Evolutionary conservation across 768 basidiomycete genomes (phyloP).

Genomic region (Gloeostereum incarnatum): DNA sequence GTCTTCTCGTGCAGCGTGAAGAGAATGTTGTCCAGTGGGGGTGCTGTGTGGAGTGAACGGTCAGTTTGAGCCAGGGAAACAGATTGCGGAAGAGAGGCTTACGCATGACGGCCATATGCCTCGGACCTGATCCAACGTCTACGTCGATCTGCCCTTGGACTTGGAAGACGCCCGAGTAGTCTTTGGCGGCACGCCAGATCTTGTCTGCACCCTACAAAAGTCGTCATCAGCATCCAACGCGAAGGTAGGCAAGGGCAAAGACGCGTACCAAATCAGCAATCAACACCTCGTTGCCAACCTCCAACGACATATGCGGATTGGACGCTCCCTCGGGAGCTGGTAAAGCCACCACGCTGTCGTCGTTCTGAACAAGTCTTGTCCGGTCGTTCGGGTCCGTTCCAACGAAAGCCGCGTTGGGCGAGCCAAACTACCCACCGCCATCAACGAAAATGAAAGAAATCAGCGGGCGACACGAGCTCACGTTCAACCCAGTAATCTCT

Average conservation of each 20-base stretch:
- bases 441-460: neutral
- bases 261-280: constrained; percentile 55
- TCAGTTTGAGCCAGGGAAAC: neutral
- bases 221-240: too few species aligned
- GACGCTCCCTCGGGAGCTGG: constrained; percentile 35
- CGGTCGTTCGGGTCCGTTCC: constrained; percentile 33
- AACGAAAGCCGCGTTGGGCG: constrained; percentile 6
- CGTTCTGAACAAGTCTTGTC: constrained; percentile 21
- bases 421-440: constrained; percentile 4
- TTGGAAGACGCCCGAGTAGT: constrained; percentile 31
- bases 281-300: constrained; percentile 47
- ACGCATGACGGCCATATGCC: constrained; percentile 34
- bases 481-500: constrained; percentile 51
- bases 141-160: constrained; percentile 56
- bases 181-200: constrained; percentile 53
- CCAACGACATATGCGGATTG: constrained; percentile 59
- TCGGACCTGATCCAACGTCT: constrained; percentile 56
- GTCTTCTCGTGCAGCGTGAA: constrained; percentile 44
- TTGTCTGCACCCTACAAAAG: constrained; percentile 50
- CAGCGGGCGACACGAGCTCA: constrained; percentile 10
- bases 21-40: constrained; percentile 29
- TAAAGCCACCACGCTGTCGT: constrained; percentile 42
- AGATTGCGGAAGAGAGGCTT: constrained; percentile 5
- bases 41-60: constrained; percentile 17
- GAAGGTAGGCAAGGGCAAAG: constrained; percentile 1